Evolutionary conservation across 257 asterid genomes (phyloP), one percentile per base, ranked within the genome.

Genomic region (Haberlea rhodopensis): DNA sequence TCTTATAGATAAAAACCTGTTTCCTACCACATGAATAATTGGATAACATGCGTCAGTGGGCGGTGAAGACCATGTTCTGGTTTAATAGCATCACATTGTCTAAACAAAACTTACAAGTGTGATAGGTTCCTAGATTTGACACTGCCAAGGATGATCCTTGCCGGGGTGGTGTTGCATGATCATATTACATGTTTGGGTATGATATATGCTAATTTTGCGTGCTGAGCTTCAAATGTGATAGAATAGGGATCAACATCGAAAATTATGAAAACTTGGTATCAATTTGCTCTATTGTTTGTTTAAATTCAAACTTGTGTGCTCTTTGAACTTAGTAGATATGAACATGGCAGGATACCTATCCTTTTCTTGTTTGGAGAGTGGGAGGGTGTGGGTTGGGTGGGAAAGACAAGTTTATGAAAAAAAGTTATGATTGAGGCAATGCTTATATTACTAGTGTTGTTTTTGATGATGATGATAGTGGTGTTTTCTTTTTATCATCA

Each of bases 401-500:
- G 10, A 37, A 43, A 13, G 15, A 22, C 55, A 53, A 49, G 34
- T 26, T 49, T 64, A 22, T 63, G 53, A 9, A 31, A 63, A 22
- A 11, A 19, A 31, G 8, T 23, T 56, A 43, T 67, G 52, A 24
- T 67, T 52, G 43, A 53, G 62, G 16, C 24, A 22, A 53, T 34
- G 16, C 13, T 28, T n/a, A 25, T 29, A 8, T 11, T 68, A 32
- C 37, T 16, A 8, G 51, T 32, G 10, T 29, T 21, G 11, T 28
- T 53, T 18, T 24, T 49, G 20, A 29, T 58, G 46, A 21, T 59
- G 34, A 46, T 60, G 58, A 60, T 72, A 27, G 51, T 15, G 0
- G 51, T 4, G 51, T 43, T 31, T 61, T 32, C 54, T 63, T 75
- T 48, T 31, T 46, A 5, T 57, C 53, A 27, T 54, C 81, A 92